Evolutionary conservation across 345 rosid genomes (phyloP).

Genomic region (Raphanus sativus): DNA sequence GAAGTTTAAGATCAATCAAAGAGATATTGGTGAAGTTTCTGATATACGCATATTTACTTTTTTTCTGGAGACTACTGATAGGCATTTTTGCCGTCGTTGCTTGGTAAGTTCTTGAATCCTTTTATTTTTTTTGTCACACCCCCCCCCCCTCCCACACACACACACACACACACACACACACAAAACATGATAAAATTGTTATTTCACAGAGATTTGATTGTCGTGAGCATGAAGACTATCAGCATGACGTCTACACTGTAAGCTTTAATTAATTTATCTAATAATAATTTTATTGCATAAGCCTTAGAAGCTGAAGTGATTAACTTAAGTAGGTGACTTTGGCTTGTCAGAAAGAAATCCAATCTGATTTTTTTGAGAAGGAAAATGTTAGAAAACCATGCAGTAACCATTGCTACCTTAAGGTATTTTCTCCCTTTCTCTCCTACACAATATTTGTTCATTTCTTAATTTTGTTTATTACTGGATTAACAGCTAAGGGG

Average conservation of each 20-base stretch:
- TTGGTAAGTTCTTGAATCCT: neutral
- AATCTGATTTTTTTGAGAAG: neutral
- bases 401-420: constrained; percentile 28
- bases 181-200: neutral
- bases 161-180: neutral
- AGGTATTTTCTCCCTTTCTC: constrained; percentile 5
- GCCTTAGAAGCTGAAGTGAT: constrained; percentile 13
- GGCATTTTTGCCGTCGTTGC: neutral
- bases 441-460: constrained; percentile 25
- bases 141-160: neutral
- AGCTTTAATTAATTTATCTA: constrained; percentile 7
- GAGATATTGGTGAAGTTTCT: neutral
- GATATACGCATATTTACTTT: neutral
- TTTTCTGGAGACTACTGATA: neutral
- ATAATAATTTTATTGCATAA: neutral
- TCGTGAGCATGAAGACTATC: constrained; percentile 2
- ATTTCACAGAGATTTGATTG: constrained; percentile 19
- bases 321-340: constrained; percentile 11
- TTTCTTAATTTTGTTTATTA: constrained; percentile 13
- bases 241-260: constrained; percentile 4
- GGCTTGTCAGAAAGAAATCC: neutral
- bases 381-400: constrained; percentile 7
- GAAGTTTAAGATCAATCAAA: neutral
- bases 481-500: constrained; percentile 51
- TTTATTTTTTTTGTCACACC: neutral